A percentile compares a stretch with the other conserved stretches of the same genome.
Conservation (phyloP, 106 monocot genomes). For the Triglochin maritima region DNA sequence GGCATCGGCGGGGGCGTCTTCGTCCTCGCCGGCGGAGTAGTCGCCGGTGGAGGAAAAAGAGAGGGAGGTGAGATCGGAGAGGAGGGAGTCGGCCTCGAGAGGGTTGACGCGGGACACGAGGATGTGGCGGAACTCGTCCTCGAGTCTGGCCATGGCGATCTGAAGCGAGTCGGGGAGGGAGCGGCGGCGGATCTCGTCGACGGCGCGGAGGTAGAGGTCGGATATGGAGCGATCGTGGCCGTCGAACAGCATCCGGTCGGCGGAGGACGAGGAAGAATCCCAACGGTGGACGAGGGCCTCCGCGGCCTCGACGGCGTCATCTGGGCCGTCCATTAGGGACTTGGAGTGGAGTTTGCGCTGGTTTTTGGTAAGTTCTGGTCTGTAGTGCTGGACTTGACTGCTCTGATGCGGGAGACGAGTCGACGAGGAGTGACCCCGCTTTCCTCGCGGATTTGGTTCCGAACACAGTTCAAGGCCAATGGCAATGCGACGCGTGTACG, state of each 20-base stretch:
- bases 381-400: not conserved
- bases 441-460: too few relatives aligned
- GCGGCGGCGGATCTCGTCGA: slow-evolving; percentile 37
- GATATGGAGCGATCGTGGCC: slow-evolving; percentile 29
- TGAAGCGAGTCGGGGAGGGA: slow-evolving; percentile 32
- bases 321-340: slow-evolving; percentile 9
- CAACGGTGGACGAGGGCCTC: slow-evolving; percentile 27
- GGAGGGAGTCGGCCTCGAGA: slow-evolving; percentile 47
- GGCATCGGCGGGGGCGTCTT: not conserved
- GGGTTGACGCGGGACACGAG: slow-evolving; percentile 41
- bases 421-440: too few relatives aligned
- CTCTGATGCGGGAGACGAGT: not conserved
- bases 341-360: too few relatives aligned
- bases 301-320: slow-evolving; percentile 7
- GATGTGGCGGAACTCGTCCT: slow-evolving; percentile 91
- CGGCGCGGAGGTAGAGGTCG: slow-evolving; percentile 35
- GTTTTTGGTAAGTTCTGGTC: too few relatives aligned
- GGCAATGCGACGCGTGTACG: too few relatives aligned
- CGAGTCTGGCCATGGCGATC: slow-evolving; percentile 78
- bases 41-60: slow-evolving; percentile 27
- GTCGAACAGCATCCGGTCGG: slow-evolving; percentile 21
- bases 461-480: too few relatives aligned
- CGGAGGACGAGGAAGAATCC: slow-evolving; percentile 17
- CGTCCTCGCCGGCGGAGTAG: slow-evolving; percentile 1
- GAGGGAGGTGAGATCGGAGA: slow-evolving; percentile 44